Base-by-base conservation (phyloP, 345 rosid genomes). In the Brassica nigra region DNA sequence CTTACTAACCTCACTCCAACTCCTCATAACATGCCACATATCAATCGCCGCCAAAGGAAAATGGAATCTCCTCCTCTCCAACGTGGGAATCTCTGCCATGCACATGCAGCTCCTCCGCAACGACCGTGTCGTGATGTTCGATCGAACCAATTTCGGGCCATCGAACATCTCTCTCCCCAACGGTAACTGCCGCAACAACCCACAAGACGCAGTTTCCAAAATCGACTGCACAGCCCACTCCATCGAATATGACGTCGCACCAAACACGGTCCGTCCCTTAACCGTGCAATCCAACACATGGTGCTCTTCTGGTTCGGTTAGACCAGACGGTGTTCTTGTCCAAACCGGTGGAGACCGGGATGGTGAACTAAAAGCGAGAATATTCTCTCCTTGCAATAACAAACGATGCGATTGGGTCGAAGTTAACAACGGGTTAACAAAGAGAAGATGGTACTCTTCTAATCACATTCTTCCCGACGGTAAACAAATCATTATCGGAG, bases 51-150 rank as follows among this genome's bases (percentile, higher is more conserved):
- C 79, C 55, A 68, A 76, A 37, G 83, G 83, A 10, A 37, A 4
- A 39, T 80, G 83, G 83, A 3, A 75, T 2, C 61, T 63, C 63
- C 79, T 89, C 62, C 95, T 83, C 28, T 57, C 77, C 8, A 87
- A 69, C 87, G 76, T 90, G 15, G 98, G 98, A 37, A 84, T 93
- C 76, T 74, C 93, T 2, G 91, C 97, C 44, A 91, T 93, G 98
- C 97, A 93, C 88, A 89, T 91, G 82, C 98, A 37, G 44, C 44
- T 37, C 44, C 44, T 37, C 44, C 44, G 44, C 44, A 37, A 37
- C 44, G 44, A 37, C 44, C 44, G 44, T 37, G 44, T 37, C 2
- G 44, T 37, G 9, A 37, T 37, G 44, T 37, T 37, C 11, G 44
- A 37, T 37, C 8, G 44, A 37, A 37, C 44, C 44, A 37, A 37